Base-by-base conservation (phyloP, 331 rosid genomes). In the Erythrophleum ivorense region DNA sequence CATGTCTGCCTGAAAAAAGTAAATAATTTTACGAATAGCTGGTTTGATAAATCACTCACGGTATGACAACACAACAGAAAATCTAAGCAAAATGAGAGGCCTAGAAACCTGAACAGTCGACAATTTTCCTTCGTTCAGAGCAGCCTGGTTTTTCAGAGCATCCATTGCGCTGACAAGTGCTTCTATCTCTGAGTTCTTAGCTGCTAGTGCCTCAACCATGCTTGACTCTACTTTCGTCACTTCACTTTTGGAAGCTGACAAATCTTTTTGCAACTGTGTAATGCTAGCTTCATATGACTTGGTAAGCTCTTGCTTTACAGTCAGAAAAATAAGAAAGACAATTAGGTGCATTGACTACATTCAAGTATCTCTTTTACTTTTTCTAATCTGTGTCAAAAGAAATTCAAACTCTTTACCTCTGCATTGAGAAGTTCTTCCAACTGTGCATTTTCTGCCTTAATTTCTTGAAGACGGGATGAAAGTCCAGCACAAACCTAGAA, bases 381-480 rank as follows among this genome's bases (percentile, higher is more conserved):
- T n/a, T n/a, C n/a, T n/a, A n/a, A n/a, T n/a, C n/a, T n/a, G n/a
- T n/a, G n/a, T n/a, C n/a, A n/a, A n/a, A n/a, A n/a, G n/a, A n/a
- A n/a, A n/a, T 36, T 78, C 43, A 71, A 79, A 77, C 68, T 40
- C 48, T 80, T 88, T 85, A 92, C 98, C 91, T 94, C 98, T 69
- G 97, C 91, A 73, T 80, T 75, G 48, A 94, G 97, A 90, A 94
- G 95, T 86, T 94, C 98, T 89, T 94, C 98, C 78, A 94, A 83
- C 86, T 94, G 98, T 66, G 93, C 97, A 90, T 90, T 94, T 87
- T 94, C 98, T n/a, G 91, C 88, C 87, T 94, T 94, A 87, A 88
- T 90, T 85, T 90, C 98, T 90, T 92, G 98, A 88, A 94, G 97
- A 69, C 97, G 96, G 36, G 97, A 88, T 60, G 97, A 92, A 40